A percentile compares a stretch with the other conserved stretches of the same genome.
Evolutionary conservation across 2,329 filamentous ascomycete genomes (phyloP).

Genomic region (Cadophora gregata): DNA sequence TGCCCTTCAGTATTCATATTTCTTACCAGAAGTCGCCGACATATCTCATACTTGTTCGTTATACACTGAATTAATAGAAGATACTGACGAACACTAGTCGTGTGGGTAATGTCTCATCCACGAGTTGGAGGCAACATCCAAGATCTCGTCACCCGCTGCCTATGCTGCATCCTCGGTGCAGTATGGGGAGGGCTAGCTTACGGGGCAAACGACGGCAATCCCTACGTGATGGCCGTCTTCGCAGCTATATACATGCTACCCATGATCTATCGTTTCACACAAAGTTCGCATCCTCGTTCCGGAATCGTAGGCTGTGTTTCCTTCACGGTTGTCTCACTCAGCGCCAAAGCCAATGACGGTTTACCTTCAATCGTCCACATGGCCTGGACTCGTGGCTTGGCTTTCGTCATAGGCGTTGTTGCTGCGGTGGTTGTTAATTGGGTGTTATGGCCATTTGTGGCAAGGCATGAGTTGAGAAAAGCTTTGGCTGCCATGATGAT

Average conservation of each 20-base stretch:
- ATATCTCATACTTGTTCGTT: background rate
- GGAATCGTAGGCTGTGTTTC: conserved; percentile 63
- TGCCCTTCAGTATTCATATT: background rate
- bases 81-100: conserved; percentile 12
- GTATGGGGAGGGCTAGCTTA: conserved; percentile 60
- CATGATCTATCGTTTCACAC: conserved; percentile 62
- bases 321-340: conserved; percentile 60
- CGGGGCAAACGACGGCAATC: conserved; percentile 57
- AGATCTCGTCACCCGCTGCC: conserved; percentile 58
- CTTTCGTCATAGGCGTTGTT: conserved; percentile 59
- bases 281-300: conserved; percentile 61
- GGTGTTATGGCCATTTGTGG: conserved; percentile 66
- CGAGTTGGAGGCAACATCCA: conserved; percentile 63
- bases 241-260: conserved; percentile 63
- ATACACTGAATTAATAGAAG: background rate
- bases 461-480: conserved; percentile 62
- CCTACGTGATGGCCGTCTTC: conserved; percentile 61
- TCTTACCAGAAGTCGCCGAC: background rate
- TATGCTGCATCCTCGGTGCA: conserved; percentile 57
- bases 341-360: conserved; percentile 41
- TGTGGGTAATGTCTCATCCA: conserved; percentile 21
- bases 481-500: conserved; percentile 62
- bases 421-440: conserved; percentile 62
- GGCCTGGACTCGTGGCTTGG: conserved; percentile 54
- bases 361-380: conserved; percentile 48